Evolutionary conservation across 495 filamentous ascomycete species (phyloP).

Genomic region (Xylaria telfairii): DNA sequence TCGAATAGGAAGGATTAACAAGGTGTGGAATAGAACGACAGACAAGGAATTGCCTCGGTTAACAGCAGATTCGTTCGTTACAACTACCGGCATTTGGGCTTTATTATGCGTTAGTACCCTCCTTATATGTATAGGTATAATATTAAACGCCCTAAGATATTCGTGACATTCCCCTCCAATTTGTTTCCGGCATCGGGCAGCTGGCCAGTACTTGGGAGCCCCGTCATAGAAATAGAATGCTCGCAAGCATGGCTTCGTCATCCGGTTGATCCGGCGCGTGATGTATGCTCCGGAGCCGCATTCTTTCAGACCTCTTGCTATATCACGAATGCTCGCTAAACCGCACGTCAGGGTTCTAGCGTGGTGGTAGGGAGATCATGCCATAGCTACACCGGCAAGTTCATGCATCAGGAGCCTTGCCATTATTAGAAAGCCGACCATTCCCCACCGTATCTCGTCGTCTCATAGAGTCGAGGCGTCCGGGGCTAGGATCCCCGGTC

Average conservation of each 20-base stretch:
- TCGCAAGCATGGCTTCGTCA: neutral
- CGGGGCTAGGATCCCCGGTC: neutral
- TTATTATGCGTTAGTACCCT: neutral
- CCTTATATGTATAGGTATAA: neutral
- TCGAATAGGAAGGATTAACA: neutral
- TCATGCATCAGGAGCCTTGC: neutral
- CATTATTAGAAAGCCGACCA: neutral
- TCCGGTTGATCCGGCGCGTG: neutral
- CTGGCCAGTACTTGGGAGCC: neutral
- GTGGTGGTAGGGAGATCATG: neutral
- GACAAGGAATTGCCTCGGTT: neutral
- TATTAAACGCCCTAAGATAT: neutral
- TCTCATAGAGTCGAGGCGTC: neutral
- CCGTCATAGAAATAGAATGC: neutral
- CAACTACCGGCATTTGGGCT: neutral
- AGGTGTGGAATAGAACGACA: neutral
- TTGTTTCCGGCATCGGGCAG: neutral
- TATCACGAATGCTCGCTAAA: neutral
- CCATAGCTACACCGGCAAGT: neutral
- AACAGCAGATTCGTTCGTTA: neutral
- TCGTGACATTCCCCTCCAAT: neutral
- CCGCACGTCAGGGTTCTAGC: neutral
- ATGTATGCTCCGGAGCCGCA: neutral
- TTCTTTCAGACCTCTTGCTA: neutral
- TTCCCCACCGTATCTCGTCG: slow-evolving; percentile 11